These are phyloP conservation scores for Gilbertella persicaria DNA, from an alignment of 371 early-diverging fungal genomes.

Conservation along the genomic window DNA sequence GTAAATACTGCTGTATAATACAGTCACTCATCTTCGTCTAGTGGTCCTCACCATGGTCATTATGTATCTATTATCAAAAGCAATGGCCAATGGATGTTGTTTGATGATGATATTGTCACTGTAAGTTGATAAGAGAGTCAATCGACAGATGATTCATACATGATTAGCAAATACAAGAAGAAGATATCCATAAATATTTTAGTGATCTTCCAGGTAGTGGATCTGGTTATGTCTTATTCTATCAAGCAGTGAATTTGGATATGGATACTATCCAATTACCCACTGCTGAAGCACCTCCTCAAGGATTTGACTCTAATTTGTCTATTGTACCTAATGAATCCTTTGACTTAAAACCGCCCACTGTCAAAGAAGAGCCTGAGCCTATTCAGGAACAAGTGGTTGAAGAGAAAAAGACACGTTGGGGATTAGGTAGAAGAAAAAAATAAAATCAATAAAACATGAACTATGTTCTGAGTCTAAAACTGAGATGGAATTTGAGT, in stretches of 20 bases:
- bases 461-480: too few species aligned
- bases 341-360: too few species aligned
- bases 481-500: too few species aligned
- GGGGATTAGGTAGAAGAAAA: slow-evolving; percentile 33
- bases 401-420: slow-evolving; percentile 38
- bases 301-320: too few species aligned
- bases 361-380: slow-evolving; percentile 4
- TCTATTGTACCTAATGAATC: too few species aligned
- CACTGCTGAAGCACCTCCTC: slow-evolving; percentile 8
- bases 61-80: slow-evolving; percentile 91
- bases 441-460: slow-evolving; percentile 26
- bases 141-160: too few species aligned
- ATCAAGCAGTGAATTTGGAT: slow-evolving; percentile 61
- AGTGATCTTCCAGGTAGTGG: slow-evolving; percentile 80
- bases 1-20: slow-evolving; percentile 23
- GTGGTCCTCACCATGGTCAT: slow-evolving; percentile 96
- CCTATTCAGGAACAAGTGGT: slow-evolving; percentile 1
- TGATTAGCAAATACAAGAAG: slow-evolving; percentile 76
- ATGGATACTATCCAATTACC: slow-evolving; percentile 41
- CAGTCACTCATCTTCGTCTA: slow-evolving; percentile 12
- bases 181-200: slow-evolving; percentile 82
- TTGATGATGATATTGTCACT: slow-evolving; percentile 94
- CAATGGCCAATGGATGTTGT: slow-evolving; percentile 86
- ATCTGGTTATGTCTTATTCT: slow-evolving; percentile 85
- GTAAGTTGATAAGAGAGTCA: slow-evolving; percentile 45